Conservation (phyloP, 2,329 filamentous ascomycete genomes). For the Stagonosporopsis cucurbitacearum region DNA sequence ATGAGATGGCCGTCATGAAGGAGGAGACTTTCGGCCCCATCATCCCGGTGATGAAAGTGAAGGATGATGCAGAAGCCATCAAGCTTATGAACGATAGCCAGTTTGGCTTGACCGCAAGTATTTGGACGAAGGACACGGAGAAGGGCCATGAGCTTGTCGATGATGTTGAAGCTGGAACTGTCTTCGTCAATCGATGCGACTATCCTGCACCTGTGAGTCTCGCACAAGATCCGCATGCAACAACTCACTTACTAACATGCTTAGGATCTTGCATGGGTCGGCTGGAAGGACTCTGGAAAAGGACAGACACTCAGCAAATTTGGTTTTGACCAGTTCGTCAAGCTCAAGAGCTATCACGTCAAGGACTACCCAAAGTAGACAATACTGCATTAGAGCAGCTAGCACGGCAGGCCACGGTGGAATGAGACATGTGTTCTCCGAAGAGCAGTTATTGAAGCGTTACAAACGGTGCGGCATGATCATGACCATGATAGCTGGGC, state of each 20-base stretch:
- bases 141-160: constrained; percentile 79
- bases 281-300: constrained; percentile 96
- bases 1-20: constrained; percentile 86
- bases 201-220: constrained; percentile 84
- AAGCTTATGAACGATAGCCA: constrained; percentile 92
- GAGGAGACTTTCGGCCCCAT: constrained; percentile 96
- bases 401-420: constrained; percentile 19
- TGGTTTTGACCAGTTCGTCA: constrained; percentile 94
- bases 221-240: background rate
- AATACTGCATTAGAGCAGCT: constrained; percentile 14
- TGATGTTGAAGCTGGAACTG: constrained; percentile 87
- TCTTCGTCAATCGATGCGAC: constrained; percentile 95
- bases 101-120: constrained; percentile 92
- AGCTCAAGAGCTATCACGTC: constrained; percentile 93
- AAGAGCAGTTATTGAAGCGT: background rate
- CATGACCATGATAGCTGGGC: background rate
- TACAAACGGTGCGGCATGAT: background rate
- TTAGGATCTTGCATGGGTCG: constrained; percentile 92
- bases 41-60: constrained; percentile 88
- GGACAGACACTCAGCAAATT: constrained; percentile 88
- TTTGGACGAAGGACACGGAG: constrained; percentile 89
- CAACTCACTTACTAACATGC: constrained; percentile 16
- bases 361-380: constrained; percentile 73
- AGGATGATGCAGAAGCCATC: constrained; percentile 79
- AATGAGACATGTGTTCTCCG: constrained; percentile 15